Evolutionary conservation across 306 rosid species (phyloP), one percentile per base, ranked within the genome.

Genomic region (Prunus padus): DNA sequence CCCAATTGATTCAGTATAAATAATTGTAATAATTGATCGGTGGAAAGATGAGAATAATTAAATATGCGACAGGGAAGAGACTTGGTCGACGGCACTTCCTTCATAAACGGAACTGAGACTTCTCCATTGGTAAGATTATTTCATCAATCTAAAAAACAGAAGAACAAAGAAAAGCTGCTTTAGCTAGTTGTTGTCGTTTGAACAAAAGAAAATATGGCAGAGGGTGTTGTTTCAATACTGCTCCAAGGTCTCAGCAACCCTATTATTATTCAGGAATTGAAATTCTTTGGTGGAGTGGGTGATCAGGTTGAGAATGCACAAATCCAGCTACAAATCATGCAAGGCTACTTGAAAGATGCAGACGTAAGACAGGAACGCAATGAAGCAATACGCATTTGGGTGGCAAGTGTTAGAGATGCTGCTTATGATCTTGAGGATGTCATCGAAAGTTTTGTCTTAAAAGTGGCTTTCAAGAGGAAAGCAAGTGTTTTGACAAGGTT

Each of bases 391-490:
- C 37, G 45, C 13, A 77, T 31, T 18, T 80, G 79, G 13, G 51
- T 47, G 13, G 51, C 13, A 12, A 47, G 56, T 31, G 18, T 54
- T 5, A 13, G 55, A 55, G 76, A 72, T 28, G 30, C 30, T 28
- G 3, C 30, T 28, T 2, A 28, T 28, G 30, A 28, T 28, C 30
- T 28, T 28, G 88, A 82, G 12, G 92, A 88, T 80, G 74, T 67
- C 16, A 78, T 88, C 54, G 82, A 79, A 5, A 59, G 80, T 51
- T 82, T 75, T 75, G 81, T 62, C 47, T 30, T 63, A 67, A 70
- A 65, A 54, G 60, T 6, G 4, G 15, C 61, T 7, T 23, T 11
- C 20, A 68, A 3, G 72, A 73, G 81, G n/a, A 46, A 9, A 4
- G 5, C 5, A 59, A 63, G 49, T n/a, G 20, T 28, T 8, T 28